Evolutionary conservation across 2,329 filamentous ascomycete genomes (phyloP), one percentile per base, ranked within the genome.

Genomic region (Claviceps paspali): DNA sequence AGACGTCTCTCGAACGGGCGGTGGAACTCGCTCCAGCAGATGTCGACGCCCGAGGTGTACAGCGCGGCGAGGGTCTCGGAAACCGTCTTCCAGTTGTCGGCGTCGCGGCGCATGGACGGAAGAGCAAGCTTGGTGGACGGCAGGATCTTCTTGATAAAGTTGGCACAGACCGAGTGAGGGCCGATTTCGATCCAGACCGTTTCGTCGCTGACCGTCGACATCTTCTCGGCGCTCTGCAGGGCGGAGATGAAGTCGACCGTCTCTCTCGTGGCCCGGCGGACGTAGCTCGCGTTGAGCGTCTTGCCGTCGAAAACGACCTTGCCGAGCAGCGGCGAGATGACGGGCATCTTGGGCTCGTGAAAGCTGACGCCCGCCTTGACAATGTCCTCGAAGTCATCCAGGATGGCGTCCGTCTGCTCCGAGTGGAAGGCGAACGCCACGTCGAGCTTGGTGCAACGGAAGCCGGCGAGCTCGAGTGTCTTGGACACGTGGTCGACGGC

Each of bases 161-260:
- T 63, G 19, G 62, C 61, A 57, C 71, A 77, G 11, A 81, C 67
- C 0, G 76, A 73, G 45, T 81, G 72, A 8, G 77, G 76, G 1
- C 79, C 79, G 41, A 82, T 59, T 47, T 84, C 79, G 35, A 83
- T 51, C 69, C 72, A 82, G n/a, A 68, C 59, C 8, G 69, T 74
- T 47, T 67, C 65, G 24, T 70, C 67, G 38, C 70, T 62, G 23
- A 76, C 62, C 10, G 63, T 52, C 41, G 62, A 62, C 6, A 62
- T 56, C 4, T 64, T 55, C 39, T 64, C 57, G 2, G 68, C 73
- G 18, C 55, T 56, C 10, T 64, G 50, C 2, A 82, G 49, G 5
- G 69, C 75, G n/a, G 59, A 63, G 36, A 63, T 55, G 53, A 83
- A 81, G 52, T 81, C 65, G 41, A 83, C 79, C 0, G 75, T 60